Base-by-base conservation (phyloP, 371 early-diverging fungal genomes). In the Lichtheimia ornata region DNA sequence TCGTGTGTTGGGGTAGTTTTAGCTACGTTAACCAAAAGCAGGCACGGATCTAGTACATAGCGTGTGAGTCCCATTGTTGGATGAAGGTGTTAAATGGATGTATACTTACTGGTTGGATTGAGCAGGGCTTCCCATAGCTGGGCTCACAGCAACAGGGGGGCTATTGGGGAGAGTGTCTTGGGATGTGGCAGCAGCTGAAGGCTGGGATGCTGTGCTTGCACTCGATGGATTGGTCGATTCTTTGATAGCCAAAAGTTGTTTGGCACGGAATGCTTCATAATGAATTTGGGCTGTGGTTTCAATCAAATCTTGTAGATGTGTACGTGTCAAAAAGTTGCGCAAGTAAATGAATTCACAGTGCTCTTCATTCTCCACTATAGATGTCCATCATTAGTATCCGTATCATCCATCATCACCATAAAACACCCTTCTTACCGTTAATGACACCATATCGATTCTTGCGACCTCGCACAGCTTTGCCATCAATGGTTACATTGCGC, bases 191-290 rank as follows among this genome's bases (percentile, higher is more conserved):
- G 53, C 64, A 28, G 66, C 43, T 11, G 71, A 66, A 13, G 51
- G 25, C 42, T 71, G 75, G 59, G 55, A 62, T 22, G 56, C 58
- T 12, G 61, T 35, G 25, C 57, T 52, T 17, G 56, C 28, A 27
- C 66, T 58, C 11, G 70, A 50, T 20, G 73, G 70, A 13, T 75
- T 69, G 25, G 79, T 75, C 20, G 76, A 77, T 73, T 92, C 93
- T 73, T 92, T 93, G 56, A 93, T 80, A 44, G 95, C 94, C 59
- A 94, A 70, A 49, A 94, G 73, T 74, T 94, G 94, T 68, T 89
- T 84, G 30, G 93, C 88, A 56, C 97, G 88, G 91, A 94, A 97
- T n/a, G 89, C 83, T 75, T 94, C 95, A 71, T 94, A 94, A 69
- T 94, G 94, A 59, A 90, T 85, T 68, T 89, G 85, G 15, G 91